These are phyloP conservation scores for Tolypocladium pustulatum DNA, from an alignment of 2,329 filamentous ascomycete genomes.

Conservation along the genomic window DNA sequence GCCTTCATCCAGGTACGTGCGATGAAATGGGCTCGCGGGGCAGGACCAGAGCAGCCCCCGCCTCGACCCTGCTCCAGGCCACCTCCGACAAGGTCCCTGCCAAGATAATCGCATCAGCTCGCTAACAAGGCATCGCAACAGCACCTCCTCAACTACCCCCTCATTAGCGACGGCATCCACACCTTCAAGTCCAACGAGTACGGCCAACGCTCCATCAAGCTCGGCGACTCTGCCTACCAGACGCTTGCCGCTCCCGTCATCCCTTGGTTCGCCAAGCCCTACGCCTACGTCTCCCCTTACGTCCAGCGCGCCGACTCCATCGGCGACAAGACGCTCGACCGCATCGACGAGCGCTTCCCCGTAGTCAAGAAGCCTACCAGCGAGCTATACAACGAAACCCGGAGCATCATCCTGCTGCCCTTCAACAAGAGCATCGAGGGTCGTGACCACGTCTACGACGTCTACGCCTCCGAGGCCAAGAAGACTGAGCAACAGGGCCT, in stretches of 20 bases:
- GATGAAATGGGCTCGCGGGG: background rate
- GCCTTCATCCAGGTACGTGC: constrained; percentile 37
- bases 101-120: background rate
- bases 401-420: constrained; percentile 51
- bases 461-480: constrained; percentile 50
- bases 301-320: constrained; percentile 70
- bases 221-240: constrained; percentile 65
- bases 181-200: constrained; percentile 74
- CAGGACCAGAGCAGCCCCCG: too few relatives aligned
- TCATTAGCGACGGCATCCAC: constrained; percentile 68
- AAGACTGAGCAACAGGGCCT: constrained; percentile 53
- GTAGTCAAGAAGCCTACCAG: constrained; percentile 65
- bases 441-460: constrained; percentile 48
- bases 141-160: constrained; percentile 78
- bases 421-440: constrained; percentile 50
- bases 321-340: constrained; percentile 59
- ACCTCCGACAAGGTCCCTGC: background rate
- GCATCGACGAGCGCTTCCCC: constrained; percentile 61
- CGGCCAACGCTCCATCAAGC: constrained; percentile 70
- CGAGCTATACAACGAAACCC: constrained; percentile 56
- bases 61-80: too few relatives aligned
- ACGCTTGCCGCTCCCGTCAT: constrained; percentile 68
- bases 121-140: constrained; percentile 22
- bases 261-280: constrained; percentile 61
- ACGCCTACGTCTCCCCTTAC: constrained; percentile 76